Conservation (phyloP, 2,329 filamentous ascomycete genomes). For the Trichophyton schoenleinii region DNA sequence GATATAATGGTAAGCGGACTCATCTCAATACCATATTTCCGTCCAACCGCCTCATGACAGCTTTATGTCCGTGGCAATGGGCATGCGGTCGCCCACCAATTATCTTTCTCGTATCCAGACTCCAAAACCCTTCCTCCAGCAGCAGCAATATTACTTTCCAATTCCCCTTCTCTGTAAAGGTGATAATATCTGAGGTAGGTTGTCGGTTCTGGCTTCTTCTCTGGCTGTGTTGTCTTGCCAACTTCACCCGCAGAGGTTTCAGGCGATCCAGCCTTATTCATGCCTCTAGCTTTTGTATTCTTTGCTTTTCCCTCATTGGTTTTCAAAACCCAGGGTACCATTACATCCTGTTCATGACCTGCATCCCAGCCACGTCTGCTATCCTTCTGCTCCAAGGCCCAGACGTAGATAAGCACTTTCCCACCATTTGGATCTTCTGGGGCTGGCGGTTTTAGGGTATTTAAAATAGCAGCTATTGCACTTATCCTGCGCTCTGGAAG, state of each 20-base stretch:
- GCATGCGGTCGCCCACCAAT: slow-evolving; percentile 80
- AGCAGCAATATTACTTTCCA: slow-evolving; percentile 62
- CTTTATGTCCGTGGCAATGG: slow-evolving; percentile 14
- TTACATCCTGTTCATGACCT: slow-evolving; percentile 71
- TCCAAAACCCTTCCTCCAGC: slow-evolving; percentile 67
- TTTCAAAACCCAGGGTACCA: slow-evolving; percentile 86
- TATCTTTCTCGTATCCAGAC: slow-evolving; percentile 88
- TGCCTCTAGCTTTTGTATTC: not conserved
- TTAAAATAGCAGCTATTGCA: slow-evolving; percentile 59
- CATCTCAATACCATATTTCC: not conserved
- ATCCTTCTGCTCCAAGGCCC: slow-evolving; percentile 82
- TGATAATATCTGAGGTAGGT: slow-evolving; percentile 87
- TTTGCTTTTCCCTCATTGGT: slow-evolving; percentile 14
- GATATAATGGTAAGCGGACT: too few relatives aligned
- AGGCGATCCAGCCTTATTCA: not conserved
- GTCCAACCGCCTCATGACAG: not conserved
- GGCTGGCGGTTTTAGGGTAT: slow-evolving; percentile 40
- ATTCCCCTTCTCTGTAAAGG: slow-evolving; percentile 72
- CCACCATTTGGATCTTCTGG: slow-evolving; percentile 35
- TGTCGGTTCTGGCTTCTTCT: slow-evolving; percentile 14
- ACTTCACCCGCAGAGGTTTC: not conserved
- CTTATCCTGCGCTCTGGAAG: slow-evolving; percentile 59
- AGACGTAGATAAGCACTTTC: slow-evolving; percentile 73
- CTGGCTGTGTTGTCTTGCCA: not conserved
- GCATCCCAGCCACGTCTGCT: slow-evolving; percentile 85